Evolutionary conservation across 495 filamentous ascomycete genomes (phyloP).

Genomic region (Neurospora sp.): DNA sequence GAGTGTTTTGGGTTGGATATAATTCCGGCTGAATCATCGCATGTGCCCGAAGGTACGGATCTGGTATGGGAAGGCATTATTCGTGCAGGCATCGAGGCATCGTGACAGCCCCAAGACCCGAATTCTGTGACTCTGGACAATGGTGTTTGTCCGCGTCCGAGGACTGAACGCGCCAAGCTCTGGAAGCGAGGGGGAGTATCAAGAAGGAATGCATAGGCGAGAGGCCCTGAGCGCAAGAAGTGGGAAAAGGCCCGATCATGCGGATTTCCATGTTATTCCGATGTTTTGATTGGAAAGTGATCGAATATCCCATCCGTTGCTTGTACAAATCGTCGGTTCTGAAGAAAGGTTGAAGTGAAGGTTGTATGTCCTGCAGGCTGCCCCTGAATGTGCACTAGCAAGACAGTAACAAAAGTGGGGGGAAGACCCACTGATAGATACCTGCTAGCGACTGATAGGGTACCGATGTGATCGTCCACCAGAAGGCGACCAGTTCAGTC

Average conservation of each 20-base stretch:
- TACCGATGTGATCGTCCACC: not conserved
- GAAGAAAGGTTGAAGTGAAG: not conserved
- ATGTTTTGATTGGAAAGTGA: not conserved
- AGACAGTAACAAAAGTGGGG: not conserved
- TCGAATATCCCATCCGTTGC: not conserved
- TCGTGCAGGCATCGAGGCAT: no score
- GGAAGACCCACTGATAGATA: no score
- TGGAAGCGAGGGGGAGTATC: not conserved
- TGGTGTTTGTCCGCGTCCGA: not conserved
- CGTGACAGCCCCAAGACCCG: no score
- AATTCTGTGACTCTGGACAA: no score
- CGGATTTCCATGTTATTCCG: not conserved
- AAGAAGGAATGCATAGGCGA: not conserved
- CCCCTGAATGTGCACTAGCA: not conserved
- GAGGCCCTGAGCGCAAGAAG: not conserved
- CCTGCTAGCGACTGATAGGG: not conserved
- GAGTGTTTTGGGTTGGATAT: not conserved
- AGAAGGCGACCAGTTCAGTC: not conserved
- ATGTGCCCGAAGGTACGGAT: not conserved
- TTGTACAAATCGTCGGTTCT: not conserved
- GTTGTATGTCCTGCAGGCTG: not conserved
- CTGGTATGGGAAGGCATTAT: not conserved
- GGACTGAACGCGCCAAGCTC: not conserved
- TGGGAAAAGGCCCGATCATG: not conserved
- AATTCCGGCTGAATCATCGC: not conserved